These are phyloP conservation scores for Fusarium globosum DNA, from an alignment of 2,329 filamentous ascomycete species.

Conservation along the genomic window DNA sequence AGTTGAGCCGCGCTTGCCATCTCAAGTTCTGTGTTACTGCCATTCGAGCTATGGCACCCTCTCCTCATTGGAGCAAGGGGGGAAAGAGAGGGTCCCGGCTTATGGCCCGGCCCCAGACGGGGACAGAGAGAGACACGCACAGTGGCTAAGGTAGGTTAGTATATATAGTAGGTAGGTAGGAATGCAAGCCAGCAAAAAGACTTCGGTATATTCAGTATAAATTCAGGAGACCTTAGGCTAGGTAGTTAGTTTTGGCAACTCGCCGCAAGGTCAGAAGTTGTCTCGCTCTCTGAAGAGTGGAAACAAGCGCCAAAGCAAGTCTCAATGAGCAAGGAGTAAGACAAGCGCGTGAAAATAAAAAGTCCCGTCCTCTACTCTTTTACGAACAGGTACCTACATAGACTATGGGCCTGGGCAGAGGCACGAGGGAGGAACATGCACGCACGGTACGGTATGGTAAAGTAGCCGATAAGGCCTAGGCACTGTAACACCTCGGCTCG, in stretches of 20 bases:
- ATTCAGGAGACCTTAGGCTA: background rate
- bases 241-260: background rate
- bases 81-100: background rate
- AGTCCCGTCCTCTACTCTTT: background rate
- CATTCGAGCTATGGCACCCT: background rate
- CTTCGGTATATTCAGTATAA: background rate
- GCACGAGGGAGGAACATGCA: background rate
- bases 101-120: background rate
- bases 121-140: background rate
- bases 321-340: slow-evolving; percentile 4
- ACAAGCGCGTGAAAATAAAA: background rate
- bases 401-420: background rate
- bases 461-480: slow-evolving; percentile 11
- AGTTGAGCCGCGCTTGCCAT: slow-evolving; percentile 17
- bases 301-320: background rate
- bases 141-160: background rate
- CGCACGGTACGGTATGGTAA: background rate
- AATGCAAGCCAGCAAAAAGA: background rate
- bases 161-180: too few species aligned
- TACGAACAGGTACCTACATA: background rate
- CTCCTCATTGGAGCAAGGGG: slow-evolving; percentile 13
- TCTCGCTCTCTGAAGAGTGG: background rate
- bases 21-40: slow-evolving; percentile 1
- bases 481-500: slow-evolving; percentile 43
- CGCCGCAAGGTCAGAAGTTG: background rate